These are phyloP conservation scores for Aspergillus haitiensis DNA, from an alignment of 495 filamentous ascomycete species.

Conservation along the genomic window DNA sequence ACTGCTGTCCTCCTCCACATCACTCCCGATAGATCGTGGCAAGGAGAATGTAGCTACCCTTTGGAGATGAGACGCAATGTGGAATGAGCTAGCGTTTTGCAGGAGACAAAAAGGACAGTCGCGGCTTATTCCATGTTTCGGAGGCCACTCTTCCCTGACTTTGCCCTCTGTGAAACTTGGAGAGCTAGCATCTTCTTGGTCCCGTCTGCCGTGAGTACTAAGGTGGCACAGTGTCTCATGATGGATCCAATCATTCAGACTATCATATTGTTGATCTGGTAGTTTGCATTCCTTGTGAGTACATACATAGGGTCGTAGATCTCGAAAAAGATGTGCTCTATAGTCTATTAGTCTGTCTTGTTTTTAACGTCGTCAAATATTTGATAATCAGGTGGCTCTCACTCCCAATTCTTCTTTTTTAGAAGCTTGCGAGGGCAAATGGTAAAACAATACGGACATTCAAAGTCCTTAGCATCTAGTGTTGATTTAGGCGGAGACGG, in stretches of 20 bases:
- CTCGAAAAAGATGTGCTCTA: slow-evolving; percentile 8
- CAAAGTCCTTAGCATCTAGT: slow-evolving; percentile 5
- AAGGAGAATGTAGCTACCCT: slow-evolving; percentile 4
- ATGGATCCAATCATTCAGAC: slow-evolving; percentile 6
- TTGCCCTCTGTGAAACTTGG: not conserved
- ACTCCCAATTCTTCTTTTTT: slow-evolving; percentile 8
- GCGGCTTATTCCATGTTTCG: not conserved
- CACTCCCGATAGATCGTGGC: not conserved
- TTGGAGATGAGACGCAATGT: slow-evolving; percentile 8
- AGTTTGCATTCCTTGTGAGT: slow-evolving; percentile 10
- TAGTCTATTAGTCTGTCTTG: not conserved
- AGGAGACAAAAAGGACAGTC: not conserved
- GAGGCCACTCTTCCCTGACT: not conserved
- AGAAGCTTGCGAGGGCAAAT: slow-evolving; percentile 6
- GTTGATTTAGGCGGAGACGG: not conserved
- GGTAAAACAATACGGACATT: slow-evolving; percentile 11
- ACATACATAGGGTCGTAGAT: slow-evolving; percentile 8
- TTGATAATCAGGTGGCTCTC: not conserved
- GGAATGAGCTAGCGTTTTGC: not conserved
- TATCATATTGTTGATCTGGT: slow-evolving; percentile 10
- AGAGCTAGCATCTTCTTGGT: not conserved
- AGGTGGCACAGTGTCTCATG: slow-evolving; percentile 6
- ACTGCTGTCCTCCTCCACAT: not conserved
- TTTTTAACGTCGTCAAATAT: not conserved
- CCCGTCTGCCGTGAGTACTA: not conserved